Conservation (phyloP, 306 rosid species). For the Lathyrus tuberosus region DNA sequence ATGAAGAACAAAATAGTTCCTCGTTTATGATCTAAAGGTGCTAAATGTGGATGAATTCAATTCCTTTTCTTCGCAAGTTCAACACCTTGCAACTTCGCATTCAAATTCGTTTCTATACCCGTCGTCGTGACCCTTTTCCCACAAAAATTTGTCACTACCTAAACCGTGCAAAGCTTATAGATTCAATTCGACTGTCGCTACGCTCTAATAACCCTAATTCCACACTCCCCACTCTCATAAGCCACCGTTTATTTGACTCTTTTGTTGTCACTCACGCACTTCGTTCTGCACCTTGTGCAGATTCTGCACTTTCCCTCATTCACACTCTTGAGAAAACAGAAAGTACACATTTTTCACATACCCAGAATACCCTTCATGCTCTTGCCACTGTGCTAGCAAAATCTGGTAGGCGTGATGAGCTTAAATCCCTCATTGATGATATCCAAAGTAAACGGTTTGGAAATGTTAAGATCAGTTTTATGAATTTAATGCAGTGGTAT, state of each 20-base stretch:
- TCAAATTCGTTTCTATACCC: constrained; percentile 53
- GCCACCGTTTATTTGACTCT: constrained; percentile 60
- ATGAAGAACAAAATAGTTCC: not conserved
- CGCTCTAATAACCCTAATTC: constrained; percentile 55
- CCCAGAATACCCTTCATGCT: constrained; percentile 66
- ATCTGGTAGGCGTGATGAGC: constrained; percentile 50
- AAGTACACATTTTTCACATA: constrained; percentile 52
- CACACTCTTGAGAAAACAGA: constrained; percentile 43
- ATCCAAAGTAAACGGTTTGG: constrained; percentile 51
- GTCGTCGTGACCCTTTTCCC: constrained; percentile 62
- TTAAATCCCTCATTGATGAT: constrained; percentile 56
- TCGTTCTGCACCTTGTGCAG: constrained; percentile 75
- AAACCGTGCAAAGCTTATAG: constrained; percentile 74
- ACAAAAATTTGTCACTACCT: constrained; percentile 70
- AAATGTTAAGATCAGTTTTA: constrained; percentile 52
- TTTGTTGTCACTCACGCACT: constrained; percentile 70
- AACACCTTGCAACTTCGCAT: constrained; percentile 38
- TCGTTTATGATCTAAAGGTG: not conserved
- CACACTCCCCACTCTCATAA: constrained; percentile 52
- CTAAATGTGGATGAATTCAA: constrained; percentile 42
- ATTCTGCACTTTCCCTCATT: constrained; percentile 60
- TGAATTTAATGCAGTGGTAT: constrained; percentile 75
- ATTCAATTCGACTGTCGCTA: constrained; percentile 69
- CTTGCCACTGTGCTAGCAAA: constrained; percentile 76
- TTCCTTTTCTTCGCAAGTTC: constrained; percentile 31